A percentile compares a stretch with the other conserved stretches of the same genome.
Conservation (phyloP, 768 basidiomycete species). For the Pulveroboletus sp. region DNA sequence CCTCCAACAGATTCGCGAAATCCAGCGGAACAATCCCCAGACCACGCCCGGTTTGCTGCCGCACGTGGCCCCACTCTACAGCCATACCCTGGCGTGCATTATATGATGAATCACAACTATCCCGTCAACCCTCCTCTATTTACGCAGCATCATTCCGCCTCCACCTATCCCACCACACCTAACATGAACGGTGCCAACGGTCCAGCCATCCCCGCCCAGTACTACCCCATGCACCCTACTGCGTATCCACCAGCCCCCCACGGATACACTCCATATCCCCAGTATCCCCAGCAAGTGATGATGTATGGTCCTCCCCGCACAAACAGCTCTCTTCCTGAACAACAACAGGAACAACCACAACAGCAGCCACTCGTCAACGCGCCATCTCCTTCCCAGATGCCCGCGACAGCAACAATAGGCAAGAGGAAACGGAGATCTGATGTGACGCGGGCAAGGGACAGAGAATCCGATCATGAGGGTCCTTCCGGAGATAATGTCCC, state of each 20-base stretch:
- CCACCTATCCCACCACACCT: conserved; percentile 31
- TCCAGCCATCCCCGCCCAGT: conserved; percentile 40
- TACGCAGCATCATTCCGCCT: conserved; percentile 37
- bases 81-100: conserved; percentile 52
- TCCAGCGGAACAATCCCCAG: conserved; percentile 20
- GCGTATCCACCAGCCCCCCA: conserved; percentile 43
- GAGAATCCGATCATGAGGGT: conserved; percentile 58
- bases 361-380: conserved; percentile 31
- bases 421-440: conserved; percentile 65
- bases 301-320: conserved; percentile 52
- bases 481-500: conserved; percentile 44
- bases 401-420: conserved; percentile 31
- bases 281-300: conserved; percentile 56
- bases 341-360: conserved; percentile 20
- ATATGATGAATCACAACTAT: conserved; percentile 69
- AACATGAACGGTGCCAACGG: conserved; percentile 37
- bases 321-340: conserved; percentile 34
- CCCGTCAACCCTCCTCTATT: conserved; percentile 54
- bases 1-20: conserved; percentile 13
- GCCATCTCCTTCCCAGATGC: conserved; percentile 30
- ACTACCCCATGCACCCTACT: conserved; percentile 56
- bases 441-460: conserved; percentile 39
- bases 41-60: conserved; percentile 29
- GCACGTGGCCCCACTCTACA: conserved; percentile 43
- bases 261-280: conserved; percentile 53